A percentile compares a stretch with the other conserved stretches of the same genome.
phyloP scores from a whole-genome alignment of 1,284 basidiomycete species.

The Leccinum subspadiceum region DNA sequence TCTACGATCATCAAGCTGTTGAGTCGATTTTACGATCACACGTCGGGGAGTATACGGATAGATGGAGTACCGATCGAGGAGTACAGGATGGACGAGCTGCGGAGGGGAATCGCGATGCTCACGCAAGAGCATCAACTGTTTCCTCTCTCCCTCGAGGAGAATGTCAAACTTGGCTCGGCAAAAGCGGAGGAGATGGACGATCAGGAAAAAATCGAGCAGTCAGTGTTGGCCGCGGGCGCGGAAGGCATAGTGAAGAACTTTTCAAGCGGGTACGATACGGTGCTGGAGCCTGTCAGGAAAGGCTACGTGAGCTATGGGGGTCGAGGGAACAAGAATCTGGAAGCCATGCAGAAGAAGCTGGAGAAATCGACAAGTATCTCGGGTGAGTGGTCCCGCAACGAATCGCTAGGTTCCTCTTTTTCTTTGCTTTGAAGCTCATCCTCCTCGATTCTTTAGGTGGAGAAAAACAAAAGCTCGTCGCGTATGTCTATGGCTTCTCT shows the following conservation, averaged over 20 bases:
- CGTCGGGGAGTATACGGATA: conserved; percentile 58
- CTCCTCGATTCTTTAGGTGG: conserved; percentile 31
- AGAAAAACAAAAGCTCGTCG: conserved; percentile 42
- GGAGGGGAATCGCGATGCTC: conserved; percentile 81
- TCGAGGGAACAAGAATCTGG: conserved; percentile 34
- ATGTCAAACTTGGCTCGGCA: conserved; percentile 57
- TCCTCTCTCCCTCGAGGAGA: conserved; percentile 81
- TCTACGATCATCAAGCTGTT: conserved; percentile 82
- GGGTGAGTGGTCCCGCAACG: conserved; percentile 8
- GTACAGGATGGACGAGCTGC: conserved; percentile 67
- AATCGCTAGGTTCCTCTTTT: no score
- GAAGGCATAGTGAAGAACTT: conserved; percentile 31
- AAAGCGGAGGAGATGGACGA: conserved; percentile 11
- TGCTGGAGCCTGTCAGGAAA: conserved; percentile 34
- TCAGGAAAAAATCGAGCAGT: conserved; percentile 31
- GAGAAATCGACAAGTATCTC: conserved; percentile 38
- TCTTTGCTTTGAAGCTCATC: not conserved
- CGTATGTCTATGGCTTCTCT: conserved; percentile 23
- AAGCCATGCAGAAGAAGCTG: conserved; percentile 33
- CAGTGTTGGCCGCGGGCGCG: conserved; percentile 41
- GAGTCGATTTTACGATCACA: conserved; percentile 82
- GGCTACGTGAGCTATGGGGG: conserved; percentile 31
- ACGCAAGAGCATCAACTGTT: conserved; percentile 84
- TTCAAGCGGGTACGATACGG: conserved; percentile 20
- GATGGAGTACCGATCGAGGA: conserved; percentile 51